A percentile compares a stretch with the other conserved stretches of the same genome.
These are phyloP conservation scores for Pontederia crassipes DNA, from an alignment of 176 grass and related monocot species.

Conservation along the genomic window DNA sequence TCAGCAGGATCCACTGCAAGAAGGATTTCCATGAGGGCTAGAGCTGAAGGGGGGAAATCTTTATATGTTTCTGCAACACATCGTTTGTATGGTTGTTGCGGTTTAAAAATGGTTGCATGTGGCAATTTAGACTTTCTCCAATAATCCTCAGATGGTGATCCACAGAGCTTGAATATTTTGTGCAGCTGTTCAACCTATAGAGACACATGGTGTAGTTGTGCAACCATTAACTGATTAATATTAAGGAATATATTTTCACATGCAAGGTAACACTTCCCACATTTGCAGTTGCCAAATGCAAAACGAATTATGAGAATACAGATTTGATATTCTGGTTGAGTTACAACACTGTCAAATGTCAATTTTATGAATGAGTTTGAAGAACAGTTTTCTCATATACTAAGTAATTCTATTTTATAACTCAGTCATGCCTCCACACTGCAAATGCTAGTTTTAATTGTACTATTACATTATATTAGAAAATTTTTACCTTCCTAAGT, in stretches of 20 bases:
- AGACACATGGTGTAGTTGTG: neutral
- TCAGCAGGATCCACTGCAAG: constrained; percentile 1
- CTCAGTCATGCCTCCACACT: too few species aligned
- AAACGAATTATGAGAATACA: too few species aligned
- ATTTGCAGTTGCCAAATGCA: too few species aligned
- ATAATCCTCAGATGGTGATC: constrained; percentile 5
- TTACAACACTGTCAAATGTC: too few species aligned
- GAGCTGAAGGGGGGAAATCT: neutral
- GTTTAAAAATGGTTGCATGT: constrained; percentile 7
- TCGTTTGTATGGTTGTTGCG: neutral
- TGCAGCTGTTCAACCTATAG: constrained; percentile 3
- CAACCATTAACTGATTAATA: neutral
- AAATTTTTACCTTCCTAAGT: too few species aligned
- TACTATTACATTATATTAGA: too few species aligned
- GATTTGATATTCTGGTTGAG: too few species aligned
- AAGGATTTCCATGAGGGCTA: constrained; percentile 2
- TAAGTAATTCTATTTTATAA: too few species aligned
- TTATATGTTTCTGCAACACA: constrained; percentile 10
- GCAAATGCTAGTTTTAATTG: too few species aligned
- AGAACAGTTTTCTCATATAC: too few species aligned
- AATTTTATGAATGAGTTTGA: too few species aligned
- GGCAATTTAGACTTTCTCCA: constrained; percentile 4
- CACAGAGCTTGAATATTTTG: constrained; percentile 10
- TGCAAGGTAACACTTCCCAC: neutral
- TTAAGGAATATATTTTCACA: neutral